Evolutionary conservation across 768 basidiomycete genomes (phyloP).

Genomic region (Tulasnella sp.): DNA sequence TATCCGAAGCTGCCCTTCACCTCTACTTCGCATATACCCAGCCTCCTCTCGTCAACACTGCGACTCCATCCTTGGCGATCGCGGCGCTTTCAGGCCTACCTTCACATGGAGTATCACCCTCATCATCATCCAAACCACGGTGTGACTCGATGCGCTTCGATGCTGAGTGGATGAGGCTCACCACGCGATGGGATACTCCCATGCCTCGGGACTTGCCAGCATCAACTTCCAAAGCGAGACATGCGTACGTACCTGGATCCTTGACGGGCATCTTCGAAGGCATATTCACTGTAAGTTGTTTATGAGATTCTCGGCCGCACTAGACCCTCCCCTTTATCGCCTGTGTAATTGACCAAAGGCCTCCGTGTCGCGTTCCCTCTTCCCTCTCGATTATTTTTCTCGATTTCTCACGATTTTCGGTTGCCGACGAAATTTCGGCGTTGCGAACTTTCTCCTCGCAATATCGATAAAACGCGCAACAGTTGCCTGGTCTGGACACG

Average conservation of each 20-base stretch:
- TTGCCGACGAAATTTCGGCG: neutral
- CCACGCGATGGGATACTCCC: slow-evolving; percentile 37
- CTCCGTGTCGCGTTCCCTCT: neutral
- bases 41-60: neutral
- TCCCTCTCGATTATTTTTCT: neutral
- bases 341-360: neutral
- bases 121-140: neutral
- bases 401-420: neutral
- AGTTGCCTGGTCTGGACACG: slow-evolving; percentile 1
- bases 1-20: slow-evolving; percentile 6
- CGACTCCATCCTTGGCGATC: neutral
- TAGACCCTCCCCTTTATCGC: neutral
- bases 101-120: neutral
- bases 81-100: neutral
- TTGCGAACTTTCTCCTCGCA: neutral
- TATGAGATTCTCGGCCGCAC: slow-evolving; percentile 1
- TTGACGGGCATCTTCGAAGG: slow-evolving; percentile 55
- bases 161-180: slow-evolving; percentile 46
- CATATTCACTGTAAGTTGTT: slow-evolving; percentile 43
- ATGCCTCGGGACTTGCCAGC: slow-evolving; percentile 20
- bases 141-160: slow-evolving; percentile 35
- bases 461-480: too few species aligned
- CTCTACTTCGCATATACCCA: neutral
- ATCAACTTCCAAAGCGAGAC: slow-evolving; percentile 21
- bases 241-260: slow-evolving; percentile 39